Base-by-base conservation (phyloP, 2,329 filamentous ascomycete genomes). In the Sarocladium oryzae region DNA sequence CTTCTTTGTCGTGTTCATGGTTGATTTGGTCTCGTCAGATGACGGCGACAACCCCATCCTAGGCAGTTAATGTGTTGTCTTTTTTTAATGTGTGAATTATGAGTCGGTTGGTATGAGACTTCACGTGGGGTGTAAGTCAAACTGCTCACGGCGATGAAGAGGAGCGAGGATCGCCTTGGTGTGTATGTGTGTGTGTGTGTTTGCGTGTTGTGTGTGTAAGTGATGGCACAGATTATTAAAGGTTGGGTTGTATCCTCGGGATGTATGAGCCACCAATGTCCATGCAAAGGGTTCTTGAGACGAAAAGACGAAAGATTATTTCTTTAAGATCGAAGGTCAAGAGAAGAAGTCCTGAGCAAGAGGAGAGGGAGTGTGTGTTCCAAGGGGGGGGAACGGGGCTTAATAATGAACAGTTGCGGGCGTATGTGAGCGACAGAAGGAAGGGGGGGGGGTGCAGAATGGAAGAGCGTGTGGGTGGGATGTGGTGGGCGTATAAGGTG, bases 11-110 rank as follows among this genome's bases (percentile, higher is more conserved):
- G 62, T 61, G 18, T 13, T 32, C 43, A 61, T 53, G 2, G 60
- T 60, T 9, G 65, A 56, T 57, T 70, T 74, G 56, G 64, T 60
- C 5, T 75, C 74, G 65, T 77, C 77, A 50, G 71, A 70, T 13
- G 77, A 76, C 57, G 77, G 76, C 51, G 77, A 78, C 26, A 64
- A 61, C 62, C 73, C 75, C 77, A 80, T 80, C 63, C 64, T 68
- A 57, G 28, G 13, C 20, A 26, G 18, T 49, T 20, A 23, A 3
- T 24, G 15, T 26, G 36, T n/a, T n/a, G n/a, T n/a, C n/a, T n/a
- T 50, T 13, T 38, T 23, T 30, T 10, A 23, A 13, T 41, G 37
- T 41, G 37, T 5, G 23, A 32, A 32, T n/a, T n/a, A n/a, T n/a
- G 28, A 13, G 28, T 18, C 16, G 6, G 35, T n/a, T 37, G 7